Conservation (phyloP, 2,329 filamentous ascomycete genomes). For the Hypoxylon sp. region DNA sequence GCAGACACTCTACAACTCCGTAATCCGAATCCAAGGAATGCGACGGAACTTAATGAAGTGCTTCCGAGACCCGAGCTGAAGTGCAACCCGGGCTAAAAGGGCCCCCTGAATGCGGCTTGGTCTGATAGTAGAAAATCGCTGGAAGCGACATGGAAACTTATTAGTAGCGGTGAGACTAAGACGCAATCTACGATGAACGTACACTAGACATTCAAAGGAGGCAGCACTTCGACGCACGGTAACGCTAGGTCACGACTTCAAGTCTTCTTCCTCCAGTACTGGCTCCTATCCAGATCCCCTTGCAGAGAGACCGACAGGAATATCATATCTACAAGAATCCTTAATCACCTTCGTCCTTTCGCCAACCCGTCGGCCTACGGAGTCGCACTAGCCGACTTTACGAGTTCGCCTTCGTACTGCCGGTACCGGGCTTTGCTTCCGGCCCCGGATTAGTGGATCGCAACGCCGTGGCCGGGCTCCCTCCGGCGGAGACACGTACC, state of each 20-base stretch:
- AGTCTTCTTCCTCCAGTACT: no score
- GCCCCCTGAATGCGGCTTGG: slow-evolving; percentile 72
- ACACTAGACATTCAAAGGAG: slow-evolving; percentile 75
- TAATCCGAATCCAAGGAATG: slow-evolving; percentile 67
- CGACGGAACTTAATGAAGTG: slow-evolving; percentile 68
- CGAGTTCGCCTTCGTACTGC: slow-evolving; percentile 74
- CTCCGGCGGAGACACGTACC: slow-evolving; percentile 73
- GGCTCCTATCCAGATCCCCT: no score
- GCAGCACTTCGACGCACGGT: slow-evolving; percentile 72
- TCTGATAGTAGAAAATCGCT: slow-evolving; percentile 73
- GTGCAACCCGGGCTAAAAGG: slow-evolving; percentile 77
- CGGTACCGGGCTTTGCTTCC: slow-evolving; percentile 65
- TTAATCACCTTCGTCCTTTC: slow-evolving; percentile 70
- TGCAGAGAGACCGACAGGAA: no score
- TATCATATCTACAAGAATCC: slow-evolving; percentile 54
- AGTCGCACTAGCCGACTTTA: slow-evolving; percentile 76
- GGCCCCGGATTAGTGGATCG: slow-evolving; percentile 70
- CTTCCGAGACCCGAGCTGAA: slow-evolving; percentile 69
- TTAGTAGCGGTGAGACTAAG: slow-evolving; percentile 62
- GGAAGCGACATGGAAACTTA: slow-evolving; percentile 72
- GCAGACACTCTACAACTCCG: slow-evolving; percentile 69
- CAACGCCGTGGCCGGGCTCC: slow-evolving; percentile 68
- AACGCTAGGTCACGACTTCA: slow-evolving; percentile 74
- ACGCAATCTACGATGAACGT: slow-evolving; percentile 79
- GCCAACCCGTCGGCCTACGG: slow-evolving; percentile 68